Evolutionary conservation across 2,329 filamentous ascomycete species (phyloP).

Genomic region (Botryotinia convoluta): DNA sequence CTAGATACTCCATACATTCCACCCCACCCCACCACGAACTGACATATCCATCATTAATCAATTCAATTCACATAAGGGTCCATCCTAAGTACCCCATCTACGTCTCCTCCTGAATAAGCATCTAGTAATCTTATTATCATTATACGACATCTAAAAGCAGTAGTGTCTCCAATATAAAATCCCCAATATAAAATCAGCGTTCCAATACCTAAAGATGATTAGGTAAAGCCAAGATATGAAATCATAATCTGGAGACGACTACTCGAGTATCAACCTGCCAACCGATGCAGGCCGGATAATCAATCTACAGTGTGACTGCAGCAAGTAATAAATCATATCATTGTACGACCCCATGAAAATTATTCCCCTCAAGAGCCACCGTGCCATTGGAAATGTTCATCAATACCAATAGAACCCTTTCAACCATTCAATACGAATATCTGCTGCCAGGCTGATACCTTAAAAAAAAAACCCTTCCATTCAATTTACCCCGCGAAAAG

Average conservation of each 20-base stretch:
- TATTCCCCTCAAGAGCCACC: constrained; percentile 8
- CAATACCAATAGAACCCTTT: background rate
- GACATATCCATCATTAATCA: background rate
- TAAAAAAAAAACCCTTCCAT: background rate
- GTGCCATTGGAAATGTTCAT: background rate
- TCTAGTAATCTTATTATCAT: background rate
- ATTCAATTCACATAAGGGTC: background rate
- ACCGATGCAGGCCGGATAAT: background rate
- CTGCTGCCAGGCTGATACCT: background rate
- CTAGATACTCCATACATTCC: background rate
- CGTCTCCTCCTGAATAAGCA: background rate
- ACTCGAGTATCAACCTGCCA: background rate
- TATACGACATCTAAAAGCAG: background rate
- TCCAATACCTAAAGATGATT: background rate
- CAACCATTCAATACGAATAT: background rate
- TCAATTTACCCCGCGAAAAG: constrained; percentile 15
- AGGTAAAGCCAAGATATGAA: background rate
- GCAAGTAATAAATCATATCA: background rate
- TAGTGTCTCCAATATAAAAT: background rate
- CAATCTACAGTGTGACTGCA: background rate
- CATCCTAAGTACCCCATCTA: background rate
- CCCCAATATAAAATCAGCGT: background rate
- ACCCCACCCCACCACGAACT: background rate
- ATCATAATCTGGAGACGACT: background rate
- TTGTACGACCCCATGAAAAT: constrained; percentile 1